These are phyloP conservation scores for Trichothecium sympodiale DNA, from an alignment of 2,329 filamentous ascomycete species.

Conservation along the genomic window DNA sequence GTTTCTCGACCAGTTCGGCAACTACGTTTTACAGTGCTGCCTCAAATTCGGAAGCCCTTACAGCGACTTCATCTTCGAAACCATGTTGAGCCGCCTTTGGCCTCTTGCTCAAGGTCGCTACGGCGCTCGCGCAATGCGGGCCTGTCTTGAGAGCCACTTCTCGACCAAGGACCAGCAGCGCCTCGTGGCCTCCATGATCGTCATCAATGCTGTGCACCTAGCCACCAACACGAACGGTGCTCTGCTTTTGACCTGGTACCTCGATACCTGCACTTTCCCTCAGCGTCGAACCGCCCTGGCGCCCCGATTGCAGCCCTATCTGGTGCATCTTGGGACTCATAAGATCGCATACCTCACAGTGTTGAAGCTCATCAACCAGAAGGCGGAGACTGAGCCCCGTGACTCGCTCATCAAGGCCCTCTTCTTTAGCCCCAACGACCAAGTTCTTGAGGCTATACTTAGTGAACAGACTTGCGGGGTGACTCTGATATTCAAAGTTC, in stretches of 20 bases:
- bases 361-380: constrained; percentile 96
- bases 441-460: constrained; percentile 79
- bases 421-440: constrained; percentile 83
- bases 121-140: constrained; percentile 89
- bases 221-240: constrained; percentile 95
- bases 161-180: constrained; percentile 91
- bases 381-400: constrained; percentile 83
- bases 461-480: constrained; percentile 86
- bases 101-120: constrained; percentile 88
- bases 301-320: constrained; percentile 80
- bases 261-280: constrained; percentile 95
- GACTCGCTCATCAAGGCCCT: constrained; percentile 83
- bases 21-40: constrained; percentile 95
- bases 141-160: constrained; percentile 92
- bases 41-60: constrained; percentile 80
- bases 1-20: constrained; percentile 96
- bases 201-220: constrained; percentile 91
- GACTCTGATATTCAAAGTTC: constrained; percentile 94
- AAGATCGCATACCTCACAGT: constrained; percentile 97
- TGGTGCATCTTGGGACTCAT: constrained; percentile 94
- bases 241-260: constrained; percentile 88
- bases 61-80: constrained; percentile 97
- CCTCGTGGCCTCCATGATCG: constrained; percentile 87
- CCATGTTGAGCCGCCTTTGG: constrained; percentile 91
- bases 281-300: constrained; percentile 83